phyloP scores from a whole-genome alignment of 1,284 basidiomycete species.

The Athelia psychrophila region DNA sequence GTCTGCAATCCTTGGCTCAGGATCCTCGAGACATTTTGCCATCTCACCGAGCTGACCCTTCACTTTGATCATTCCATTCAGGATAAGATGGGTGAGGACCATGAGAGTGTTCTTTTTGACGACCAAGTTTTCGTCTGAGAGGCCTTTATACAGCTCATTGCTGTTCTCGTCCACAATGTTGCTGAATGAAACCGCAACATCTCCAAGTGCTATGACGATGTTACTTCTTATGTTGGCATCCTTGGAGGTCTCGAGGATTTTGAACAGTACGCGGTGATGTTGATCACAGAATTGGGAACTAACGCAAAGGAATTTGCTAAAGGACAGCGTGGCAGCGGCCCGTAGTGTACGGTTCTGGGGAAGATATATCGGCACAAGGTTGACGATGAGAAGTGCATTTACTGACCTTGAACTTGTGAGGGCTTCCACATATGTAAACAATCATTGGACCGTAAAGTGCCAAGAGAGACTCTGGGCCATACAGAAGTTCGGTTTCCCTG shows the following conservation, averaged over 20 bases:
- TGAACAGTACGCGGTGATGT: slow-evolving; percentile 88
- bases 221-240: slow-evolving; percentile 92
- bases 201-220: slow-evolving; percentile 95
- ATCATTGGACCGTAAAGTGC: slow-evolving; percentile 88
- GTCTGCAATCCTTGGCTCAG: slow-evolving; percentile 87
- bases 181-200: slow-evolving; percentile 96
- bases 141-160: slow-evolving; percentile 91
- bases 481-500: slow-evolving; percentile 87
- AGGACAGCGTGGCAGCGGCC: slow-evolving; percentile 83
- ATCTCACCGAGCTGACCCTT: slow-evolving; percentile 99
- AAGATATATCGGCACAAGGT: slow-evolving; percentile 3
- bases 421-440: slow-evolving; percentile 86
- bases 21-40: slow-evolving; percentile 97
- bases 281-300: slow-evolving; percentile 92
- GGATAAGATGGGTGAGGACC: slow-evolving; percentile 96
- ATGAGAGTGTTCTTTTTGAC: slow-evolving; percentile 99
- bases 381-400: background rate
- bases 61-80: slow-evolving; percentile 99
- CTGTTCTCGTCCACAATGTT: slow-evolving; percentile 97
- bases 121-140: slow-evolving; percentile 81
- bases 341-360: slow-evolving; percentile 83
- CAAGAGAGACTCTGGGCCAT: slow-evolving; percentile 82
- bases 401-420: slow-evolving; percentile 80
- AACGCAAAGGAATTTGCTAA: slow-evolving; percentile 97
- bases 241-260: slow-evolving; percentile 87